Base-by-base conservation (phyloP, 2,329 filamentous ascomycete genomes). In the Mycosphaerella sp. region DNA sequence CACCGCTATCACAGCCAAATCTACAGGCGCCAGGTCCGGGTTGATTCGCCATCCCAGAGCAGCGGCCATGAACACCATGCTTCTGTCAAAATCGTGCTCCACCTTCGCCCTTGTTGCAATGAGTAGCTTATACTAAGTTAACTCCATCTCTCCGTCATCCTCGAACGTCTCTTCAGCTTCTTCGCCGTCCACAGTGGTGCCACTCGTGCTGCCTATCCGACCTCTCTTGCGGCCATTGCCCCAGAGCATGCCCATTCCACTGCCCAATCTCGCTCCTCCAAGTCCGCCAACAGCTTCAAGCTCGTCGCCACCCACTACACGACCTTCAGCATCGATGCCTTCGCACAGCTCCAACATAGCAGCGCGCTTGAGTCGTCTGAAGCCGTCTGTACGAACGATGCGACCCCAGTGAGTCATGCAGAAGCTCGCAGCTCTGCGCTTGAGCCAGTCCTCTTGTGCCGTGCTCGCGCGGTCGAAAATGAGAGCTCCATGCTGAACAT, bases 371-470 rank as follows among this genome's bases (percentile, higher is more conserved):
- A 98, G 77, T 47, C 82, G 84, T 56, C 90, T 79, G 75, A 97
- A 98, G 0, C 88, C 91, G 34, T 85, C 80, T 0, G 91, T 96
- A 14, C 93, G 84, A 21, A 97, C 93, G 29, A 98, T 83, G 45
- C 93, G 84, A 50, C 93, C 93, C 90, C 93, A 98, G 70, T 97
- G 89, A 39, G 86, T 86, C 71, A 98, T 82, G 68, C 90, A 96
- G 72, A 95, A 97, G 45, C 78, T 79, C 0, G 91, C 91, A 0
- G 93, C 89, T 50, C 92, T 85, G 64, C 88, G 87, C 69, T 90
- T 88, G 39, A 98, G 79, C 90, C 91, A 96, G 50, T 95, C 89
- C 72, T 98, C 93, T 63, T 85, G 88, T 12, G 93, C 92, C 11
- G 92, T 83, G 6, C 86, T 87, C 1, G 93, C 90, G 60, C 90